Evolutionary conservation across 2,329 filamentous ascomycete species (phyloP).

Genomic region (Curvularia lunata): DNA sequence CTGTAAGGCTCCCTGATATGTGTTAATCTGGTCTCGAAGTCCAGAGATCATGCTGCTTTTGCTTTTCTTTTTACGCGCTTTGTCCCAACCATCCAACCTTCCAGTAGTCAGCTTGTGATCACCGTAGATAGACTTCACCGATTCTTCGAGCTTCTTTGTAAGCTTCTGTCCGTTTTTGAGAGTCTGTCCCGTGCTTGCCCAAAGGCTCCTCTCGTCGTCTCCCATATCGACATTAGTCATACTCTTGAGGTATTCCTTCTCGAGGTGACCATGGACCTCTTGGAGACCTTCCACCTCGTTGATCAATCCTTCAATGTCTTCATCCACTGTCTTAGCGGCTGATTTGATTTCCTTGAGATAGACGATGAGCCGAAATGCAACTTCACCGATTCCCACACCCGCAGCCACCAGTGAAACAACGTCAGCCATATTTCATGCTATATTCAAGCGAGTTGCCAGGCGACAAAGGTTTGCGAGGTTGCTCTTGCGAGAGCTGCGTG

Average conservation of each 20-base stretch:
- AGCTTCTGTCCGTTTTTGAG: conserved; percentile 8
- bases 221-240: conserved; percentile 1
- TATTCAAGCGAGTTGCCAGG: not conserved
- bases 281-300: conserved; percentile 6
- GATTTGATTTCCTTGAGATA: conserved; percentile 9
- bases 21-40: conserved; percentile 7
- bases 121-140: conserved; percentile 3
- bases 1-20: conserved; percentile 5
- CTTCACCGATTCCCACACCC: conserved; percentile 4
- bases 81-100: not conserved
- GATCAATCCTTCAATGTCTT: conserved; percentile 5
- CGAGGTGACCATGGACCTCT: conserved; percentile 5
- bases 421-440: conserved; percentile 4
- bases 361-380: conserved; percentile 5
- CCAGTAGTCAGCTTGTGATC: conserved; percentile 1
- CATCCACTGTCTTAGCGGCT: conserved; percentile 4
- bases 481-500: not conserved
- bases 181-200: conserved; percentile 2
- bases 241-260: conserved; percentile 6
- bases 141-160: conserved; percentile 5
- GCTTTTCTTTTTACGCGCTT: conserved; percentile 1
- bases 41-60: conserved; percentile 8
- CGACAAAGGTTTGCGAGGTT: not conserved
- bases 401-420: conserved; percentile 7
- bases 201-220: conserved; percentile 3